Percentiles rank a stretch among this genome's conserved stretches.
Conservation (phyloP, 208 protist species). For the Novymonas esmeraldas region DNA sequence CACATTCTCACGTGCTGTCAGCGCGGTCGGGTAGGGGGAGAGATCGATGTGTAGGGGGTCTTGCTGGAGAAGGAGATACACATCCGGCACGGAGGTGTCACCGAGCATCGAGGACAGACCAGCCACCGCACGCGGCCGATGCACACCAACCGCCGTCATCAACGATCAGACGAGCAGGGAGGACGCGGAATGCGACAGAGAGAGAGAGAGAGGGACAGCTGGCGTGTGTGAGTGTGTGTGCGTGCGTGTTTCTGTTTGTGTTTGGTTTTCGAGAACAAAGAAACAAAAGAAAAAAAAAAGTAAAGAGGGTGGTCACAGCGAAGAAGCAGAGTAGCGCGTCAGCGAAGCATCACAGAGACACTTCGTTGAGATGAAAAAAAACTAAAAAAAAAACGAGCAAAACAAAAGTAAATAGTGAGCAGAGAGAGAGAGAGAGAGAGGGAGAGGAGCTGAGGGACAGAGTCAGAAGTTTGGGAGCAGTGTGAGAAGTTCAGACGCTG, state of each 20-base stretch:
- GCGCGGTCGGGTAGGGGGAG: slow-evolving; percentile 24
- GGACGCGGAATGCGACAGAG: not conserved
- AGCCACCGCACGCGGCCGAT: not conserved
- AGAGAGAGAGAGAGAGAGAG: not conserved
- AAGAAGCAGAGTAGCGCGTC: too few relatives aligned
- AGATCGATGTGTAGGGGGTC: slow-evolving; percentile 37
- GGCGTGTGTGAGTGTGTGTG: not conserved
- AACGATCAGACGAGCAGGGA: not conserved
- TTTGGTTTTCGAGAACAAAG: not conserved
- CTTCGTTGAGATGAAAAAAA: not conserved
- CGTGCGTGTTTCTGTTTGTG: not conserved
- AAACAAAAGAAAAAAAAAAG: slow-evolving; percentile 7
- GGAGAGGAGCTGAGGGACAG: not conserved
- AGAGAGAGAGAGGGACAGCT: not conserved
- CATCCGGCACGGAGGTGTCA: slow-evolving; percentile 13
- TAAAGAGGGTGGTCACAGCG: not conserved
- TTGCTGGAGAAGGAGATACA: slow-evolving; percentile 32
- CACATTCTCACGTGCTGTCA: slow-evolving; percentile 32
- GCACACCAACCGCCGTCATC: slow-evolving; percentile 11
- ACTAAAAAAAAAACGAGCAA: not conserved
- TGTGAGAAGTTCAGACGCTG: too few relatives aligned
- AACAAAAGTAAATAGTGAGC: not conserved
- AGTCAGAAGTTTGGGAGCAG: too few relatives aligned
- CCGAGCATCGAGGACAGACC: slow-evolving; percentile 14
- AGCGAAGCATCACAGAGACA: too few relatives aligned